Conservation (phyloP, 805 yeast species). For the Lipomyces sp. region DNA sequence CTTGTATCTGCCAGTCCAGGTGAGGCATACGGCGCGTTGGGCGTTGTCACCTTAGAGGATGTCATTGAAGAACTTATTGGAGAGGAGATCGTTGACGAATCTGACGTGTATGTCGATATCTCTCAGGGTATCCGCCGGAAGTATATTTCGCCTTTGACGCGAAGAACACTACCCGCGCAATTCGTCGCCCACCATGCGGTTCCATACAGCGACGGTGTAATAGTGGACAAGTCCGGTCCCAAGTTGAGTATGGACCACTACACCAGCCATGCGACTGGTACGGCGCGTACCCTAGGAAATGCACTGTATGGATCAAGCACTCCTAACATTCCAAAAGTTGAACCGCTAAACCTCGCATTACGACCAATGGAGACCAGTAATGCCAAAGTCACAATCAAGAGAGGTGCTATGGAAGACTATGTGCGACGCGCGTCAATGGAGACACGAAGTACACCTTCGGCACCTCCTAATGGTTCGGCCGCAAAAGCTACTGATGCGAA, state of each 20-base stretch:
- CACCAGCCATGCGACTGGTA: constrained; percentile 9
- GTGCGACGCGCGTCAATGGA: constrained; percentile 36
- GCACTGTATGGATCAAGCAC: not conserved
- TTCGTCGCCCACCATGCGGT: constrained; percentile 30
- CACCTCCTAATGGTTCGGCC: constrained; percentile 11
- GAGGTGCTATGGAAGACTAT: constrained; percentile 37
- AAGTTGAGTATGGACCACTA: constrained; percentile 18
- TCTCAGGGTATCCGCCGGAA: constrained; percentile 75
- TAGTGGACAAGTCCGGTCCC: constrained; percentile 1
- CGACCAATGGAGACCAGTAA: constrained; percentile 69
- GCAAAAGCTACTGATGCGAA: not conserved
- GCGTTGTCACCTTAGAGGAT: constrained; percentile 92
- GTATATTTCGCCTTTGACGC: constrained; percentile 49
- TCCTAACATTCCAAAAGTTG: constrained; percentile 41
- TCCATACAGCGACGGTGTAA: constrained; percentile 11
- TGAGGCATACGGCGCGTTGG: constrained; percentile 72
- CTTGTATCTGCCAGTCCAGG: constrained; percentile 89
- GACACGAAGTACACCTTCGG: constrained; percentile 13
- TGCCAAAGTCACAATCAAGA: constrained; percentile 67
- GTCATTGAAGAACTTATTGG: constrained; percentile 98
- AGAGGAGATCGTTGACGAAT: constrained; percentile 95
- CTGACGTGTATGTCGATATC: constrained; percentile 90
- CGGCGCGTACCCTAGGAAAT: not conserved
- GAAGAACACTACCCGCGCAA: constrained; percentile 33
- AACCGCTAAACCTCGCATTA: constrained; percentile 68